Evolutionary conservation across 2,329 filamentous ascomycete genomes (phyloP), one percentile per base, ranked within the genome.

Genomic region (Aphanoascus verrucosus): DNA sequence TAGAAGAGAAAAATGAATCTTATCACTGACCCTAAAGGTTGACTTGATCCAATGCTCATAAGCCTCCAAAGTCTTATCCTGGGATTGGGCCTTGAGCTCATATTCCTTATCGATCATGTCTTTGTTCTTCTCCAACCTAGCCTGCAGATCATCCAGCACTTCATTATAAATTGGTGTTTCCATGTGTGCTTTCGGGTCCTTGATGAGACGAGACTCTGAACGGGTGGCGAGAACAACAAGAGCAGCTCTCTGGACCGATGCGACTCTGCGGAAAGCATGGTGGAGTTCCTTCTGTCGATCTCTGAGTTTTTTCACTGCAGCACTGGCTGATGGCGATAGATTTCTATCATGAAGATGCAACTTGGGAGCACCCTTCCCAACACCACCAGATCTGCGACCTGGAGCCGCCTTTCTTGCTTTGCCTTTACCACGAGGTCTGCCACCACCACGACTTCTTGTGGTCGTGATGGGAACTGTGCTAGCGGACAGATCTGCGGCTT

Each of bases 281-380:
- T 70, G 69, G 37, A 74, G 55, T 55, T 74, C 69, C 14, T 67
- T 66, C 59, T 73, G 69, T 8, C 72, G 67, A 41, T 69, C 63
- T 52, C 68, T 67, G 20, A 73, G 64, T 35, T 66, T 64, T 57
- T 69, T 63, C 38, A 69, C 65, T 38, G 65, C 60, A 53, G 65
- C 63, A 57, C 61, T 65, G 5, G 67, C 67, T 1, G 67, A 68
- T 14, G 68, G 66, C 14, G 69, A 67, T 23, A 53, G 46, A 19
- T 59, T 59, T 19, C 61, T 59, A 37, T 70, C 67, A 37, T 62
- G 63, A n/a, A 61, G 63, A 15, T 63, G 62, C 17, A 47, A 14
- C 53, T 59, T 40, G 32, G 50, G 50, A 19, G 32, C 50, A 19
- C n/a, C 42, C 32, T 46, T 52, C 14, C 42, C 35, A 59, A 58